phyloP scores from a whole-genome alignment of 2,329 filamentous ascomycete genomes.

The Scleromitrula shiraiana region DNA sequence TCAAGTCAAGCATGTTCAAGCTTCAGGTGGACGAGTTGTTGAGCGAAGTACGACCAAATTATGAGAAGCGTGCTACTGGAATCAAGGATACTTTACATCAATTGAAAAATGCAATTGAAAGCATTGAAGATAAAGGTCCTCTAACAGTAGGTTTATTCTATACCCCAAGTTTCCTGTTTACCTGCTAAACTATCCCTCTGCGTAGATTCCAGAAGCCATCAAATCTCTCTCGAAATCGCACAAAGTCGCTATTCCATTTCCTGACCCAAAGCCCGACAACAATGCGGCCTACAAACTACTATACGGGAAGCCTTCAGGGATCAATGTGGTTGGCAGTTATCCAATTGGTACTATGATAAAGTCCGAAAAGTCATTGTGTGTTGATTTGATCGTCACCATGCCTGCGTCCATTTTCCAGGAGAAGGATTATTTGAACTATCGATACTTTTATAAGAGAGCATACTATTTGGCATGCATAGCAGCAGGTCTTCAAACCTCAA shows the following conservation, averaged over 20 bases:
- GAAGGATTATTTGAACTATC: conserved; percentile 87
- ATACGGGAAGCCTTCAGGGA: conserved; percentile 65
- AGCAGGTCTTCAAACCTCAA: conserved; percentile 53
- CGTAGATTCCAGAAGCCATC: conserved; percentile 59
- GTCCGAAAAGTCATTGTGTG: conserved; percentile 45
- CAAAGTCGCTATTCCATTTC: conserved; percentile 72
- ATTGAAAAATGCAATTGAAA: conserved; percentile 49
- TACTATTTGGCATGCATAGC: conserved; percentile 84
- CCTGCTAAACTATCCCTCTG: conserved; percentile 10
- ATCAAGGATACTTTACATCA: conserved; percentile 46
- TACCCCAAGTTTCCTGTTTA: not conserved
- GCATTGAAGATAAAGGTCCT: conserved; percentile 42
- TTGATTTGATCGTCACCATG: conserved; percentile 87
- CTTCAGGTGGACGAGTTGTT: conserved; percentile 58
- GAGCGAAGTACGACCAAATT: conserved; percentile 46
- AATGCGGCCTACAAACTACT: conserved; percentile 76
- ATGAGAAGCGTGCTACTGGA: conserved; percentile 45
- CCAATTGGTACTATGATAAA: conserved; percentile 66
- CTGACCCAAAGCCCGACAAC: conserved; percentile 66
- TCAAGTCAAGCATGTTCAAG: conserved; percentile 60
- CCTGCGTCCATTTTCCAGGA: conserved; percentile 74
- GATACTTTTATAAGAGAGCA: conserved; percentile 90
- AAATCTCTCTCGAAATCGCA: conserved; percentile 59
- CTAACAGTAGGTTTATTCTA: conserved; percentile 31
- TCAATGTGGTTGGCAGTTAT: conserved; percentile 88